Percentiles rank a stretch among this genome's conserved stretches.
Conservation (phyloP, 1,284 basidiomycete species). For the Moesziomyces globuligerus region DNA sequence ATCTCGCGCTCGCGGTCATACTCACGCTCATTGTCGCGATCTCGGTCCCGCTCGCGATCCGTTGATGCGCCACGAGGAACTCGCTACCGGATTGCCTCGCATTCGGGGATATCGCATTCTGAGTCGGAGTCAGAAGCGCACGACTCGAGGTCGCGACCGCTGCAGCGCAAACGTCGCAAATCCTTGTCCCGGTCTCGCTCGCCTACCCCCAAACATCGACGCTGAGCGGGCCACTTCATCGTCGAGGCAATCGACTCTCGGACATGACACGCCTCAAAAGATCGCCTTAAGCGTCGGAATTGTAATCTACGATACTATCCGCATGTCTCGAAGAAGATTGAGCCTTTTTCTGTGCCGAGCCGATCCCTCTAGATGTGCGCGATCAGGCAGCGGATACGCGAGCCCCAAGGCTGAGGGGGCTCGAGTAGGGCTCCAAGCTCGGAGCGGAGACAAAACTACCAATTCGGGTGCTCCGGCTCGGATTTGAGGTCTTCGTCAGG, state of each 20-base stretch:
- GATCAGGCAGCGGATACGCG: background rate
- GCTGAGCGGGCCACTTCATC: no score
- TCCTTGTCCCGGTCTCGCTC: background rate
- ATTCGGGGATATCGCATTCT: conserved; percentile 1
- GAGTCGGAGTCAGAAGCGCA: background rate
- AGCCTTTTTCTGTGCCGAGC: background rate
- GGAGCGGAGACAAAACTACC: conserved; percentile 7
- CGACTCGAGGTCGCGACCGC: background rate
- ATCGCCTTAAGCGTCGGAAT: no score
- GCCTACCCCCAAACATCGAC: background rate
- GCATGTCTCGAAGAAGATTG: no score
- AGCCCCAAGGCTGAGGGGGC: background rate
- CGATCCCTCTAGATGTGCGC: background rate
- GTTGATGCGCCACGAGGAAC: background rate
- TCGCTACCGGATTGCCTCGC: conserved; percentile 10
- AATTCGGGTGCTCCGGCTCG: conserved; percentile 38
- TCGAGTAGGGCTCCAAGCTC: no score
- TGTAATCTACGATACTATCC: no score
- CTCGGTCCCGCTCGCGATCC: conserved; percentile 22
- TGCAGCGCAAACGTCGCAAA: background rate
- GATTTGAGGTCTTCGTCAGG: conserved; percentile 36
- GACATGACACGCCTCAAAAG: background rate
- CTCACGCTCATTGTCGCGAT: conserved; percentile 17
- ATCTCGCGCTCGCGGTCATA: conserved; percentile 13
- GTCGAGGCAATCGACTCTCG: no score